Evolutionary conservation across 306 rosid species (phyloP).

Genomic region (Amphicarpaea edgeworthii): DNA sequence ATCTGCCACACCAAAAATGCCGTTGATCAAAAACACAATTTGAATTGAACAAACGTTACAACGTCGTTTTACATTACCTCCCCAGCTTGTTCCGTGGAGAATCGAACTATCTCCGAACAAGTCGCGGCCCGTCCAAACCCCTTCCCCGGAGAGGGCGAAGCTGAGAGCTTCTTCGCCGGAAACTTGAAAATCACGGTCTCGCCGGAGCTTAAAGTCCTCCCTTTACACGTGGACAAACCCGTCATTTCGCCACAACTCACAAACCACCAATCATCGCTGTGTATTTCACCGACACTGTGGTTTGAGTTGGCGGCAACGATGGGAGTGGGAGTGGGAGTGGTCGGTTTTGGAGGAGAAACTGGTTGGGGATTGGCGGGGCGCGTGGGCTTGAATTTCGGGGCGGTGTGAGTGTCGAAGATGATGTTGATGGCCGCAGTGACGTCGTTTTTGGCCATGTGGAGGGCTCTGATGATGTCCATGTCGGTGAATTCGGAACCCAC

Average conservation of each 20-base stretch:
- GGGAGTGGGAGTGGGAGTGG: slow-evolving; percentile 14
- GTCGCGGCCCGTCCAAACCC: slow-evolving; percentile 61
- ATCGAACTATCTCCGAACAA: slow-evolving; percentile 88
- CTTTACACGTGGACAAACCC: slow-evolving; percentile 86
- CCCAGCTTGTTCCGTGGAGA: slow-evolving; percentile 70
- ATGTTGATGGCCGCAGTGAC: slow-evolving; percentile 91
- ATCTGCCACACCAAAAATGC: slow-evolving; percentile 55
- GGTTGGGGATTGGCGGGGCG: slow-evolving; percentile 38
- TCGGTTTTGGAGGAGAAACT: slow-evolving; percentile 45
- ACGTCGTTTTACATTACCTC: slow-evolving; percentile 62
- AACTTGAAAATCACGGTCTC: slow-evolving; percentile 78
- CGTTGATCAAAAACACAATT: slow-evolving; percentile 42
- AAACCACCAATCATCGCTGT: slow-evolving; percentile 72
- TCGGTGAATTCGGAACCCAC: slow-evolving; percentile 78
- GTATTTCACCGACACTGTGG: slow-evolving; percentile 23
- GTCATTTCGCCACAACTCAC: slow-evolving; percentile 69
- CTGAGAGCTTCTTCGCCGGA: slow-evolving; percentile 52
- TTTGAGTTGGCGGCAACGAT: slow-evolving; percentile 25
- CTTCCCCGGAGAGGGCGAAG: slow-evolving; percentile 67
- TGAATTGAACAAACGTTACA: neutral
- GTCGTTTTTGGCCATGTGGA: slow-evolving; percentile 89
- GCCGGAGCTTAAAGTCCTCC: slow-evolving; percentile 69
- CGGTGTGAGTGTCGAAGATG: slow-evolving; percentile 67
- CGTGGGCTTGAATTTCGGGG: slow-evolving; percentile 43
- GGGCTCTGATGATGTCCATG: slow-evolving; percentile 92